These are phyloP conservation scores for Geopyxis carbonaria DNA, from an alignment of 495 filamentous ascomycete species.

Conservation along the genomic window DNA sequence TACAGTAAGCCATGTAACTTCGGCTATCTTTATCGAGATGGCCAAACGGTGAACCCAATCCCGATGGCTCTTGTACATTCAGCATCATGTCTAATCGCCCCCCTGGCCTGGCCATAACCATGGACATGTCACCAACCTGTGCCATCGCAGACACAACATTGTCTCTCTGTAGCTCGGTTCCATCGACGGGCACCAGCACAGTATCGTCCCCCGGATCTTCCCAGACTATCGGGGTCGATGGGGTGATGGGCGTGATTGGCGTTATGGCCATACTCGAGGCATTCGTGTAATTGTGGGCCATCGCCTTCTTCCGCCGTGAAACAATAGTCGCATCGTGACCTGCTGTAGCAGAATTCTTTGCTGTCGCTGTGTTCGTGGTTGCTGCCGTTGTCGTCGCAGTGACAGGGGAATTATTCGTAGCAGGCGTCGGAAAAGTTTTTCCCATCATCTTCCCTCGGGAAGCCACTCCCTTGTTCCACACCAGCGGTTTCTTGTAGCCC, in stretches of 20 bases:
- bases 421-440: conserved; percentile 25
- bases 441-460: conserved; percentile 32
- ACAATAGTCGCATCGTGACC: no score
- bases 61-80: neutral
- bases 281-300: no score
- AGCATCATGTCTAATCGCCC: conserved; percentile 1
- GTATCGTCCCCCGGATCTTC: no score
- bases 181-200: no score
- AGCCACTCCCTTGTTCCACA: conserved; percentile 29
- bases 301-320: no score
- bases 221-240: neutral
- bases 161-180: no score
- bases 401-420: neutral
- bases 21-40: conserved; percentile 10
- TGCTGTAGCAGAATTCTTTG: neutral
- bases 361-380: neutral
- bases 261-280: neutral
- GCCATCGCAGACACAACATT: no score
- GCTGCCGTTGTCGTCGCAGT: conserved; percentile 4
- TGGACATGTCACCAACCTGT: no score
- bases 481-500: conserved; percentile 28
- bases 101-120: no score
- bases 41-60: conserved; percentile 7
- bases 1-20: conserved; percentile 24
- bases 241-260: neutral